A percentile compares a stretch with the other conserved stretches of the same genome.
Conservation (phyloP, 2,329 filamentous ascomycete genomes). For the Fonsecaea monophora region DNA sequence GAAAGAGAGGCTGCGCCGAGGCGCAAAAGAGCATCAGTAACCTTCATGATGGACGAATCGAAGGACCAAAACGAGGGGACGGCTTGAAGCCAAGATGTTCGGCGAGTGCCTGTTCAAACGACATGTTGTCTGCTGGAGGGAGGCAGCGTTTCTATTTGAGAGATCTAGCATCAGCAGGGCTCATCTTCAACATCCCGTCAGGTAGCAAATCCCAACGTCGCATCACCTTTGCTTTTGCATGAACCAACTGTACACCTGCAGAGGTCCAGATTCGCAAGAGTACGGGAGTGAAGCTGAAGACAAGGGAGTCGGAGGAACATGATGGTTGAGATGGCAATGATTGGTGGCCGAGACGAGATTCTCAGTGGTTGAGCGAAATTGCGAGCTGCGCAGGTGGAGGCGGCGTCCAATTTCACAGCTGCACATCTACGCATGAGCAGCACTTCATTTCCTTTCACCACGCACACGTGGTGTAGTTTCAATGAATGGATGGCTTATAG, state of each 20-base stretch:
- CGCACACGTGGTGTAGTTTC: background rate
- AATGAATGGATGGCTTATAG: background rate
- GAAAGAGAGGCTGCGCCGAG: slow-evolving; percentile 24
- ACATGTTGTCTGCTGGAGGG: slow-evolving; percentile 1
- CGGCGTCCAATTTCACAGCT: background rate
- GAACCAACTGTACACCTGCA: background rate
- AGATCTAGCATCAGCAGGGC: slow-evolving; percentile 1
- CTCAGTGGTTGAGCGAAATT: background rate
- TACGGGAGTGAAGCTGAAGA: background rate
- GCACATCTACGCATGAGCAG: background rate
- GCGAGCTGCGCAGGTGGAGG: background rate
- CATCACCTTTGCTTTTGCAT: background rate
- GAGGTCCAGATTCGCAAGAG: background rate
- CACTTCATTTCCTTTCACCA: background rate
- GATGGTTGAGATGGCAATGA: slow-evolving; percentile 6
- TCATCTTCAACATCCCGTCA: background rate
- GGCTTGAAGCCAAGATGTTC: background rate
- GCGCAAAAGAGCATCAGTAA: slow-evolving; percentile 7
- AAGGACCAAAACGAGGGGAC: slow-evolving; percentile 4
- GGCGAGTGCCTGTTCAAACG: background rate
- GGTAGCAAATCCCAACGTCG: background rate
- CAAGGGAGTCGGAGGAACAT: background rate
- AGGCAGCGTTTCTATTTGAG: slow-evolving; percentile 6
- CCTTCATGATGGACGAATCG: slow-evolving; percentile 20
- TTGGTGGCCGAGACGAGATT: slow-evolving; percentile 4